Base-by-base conservation (phyloP, 352 stramenopile species). In the Phytophthora idaei region DNA sequence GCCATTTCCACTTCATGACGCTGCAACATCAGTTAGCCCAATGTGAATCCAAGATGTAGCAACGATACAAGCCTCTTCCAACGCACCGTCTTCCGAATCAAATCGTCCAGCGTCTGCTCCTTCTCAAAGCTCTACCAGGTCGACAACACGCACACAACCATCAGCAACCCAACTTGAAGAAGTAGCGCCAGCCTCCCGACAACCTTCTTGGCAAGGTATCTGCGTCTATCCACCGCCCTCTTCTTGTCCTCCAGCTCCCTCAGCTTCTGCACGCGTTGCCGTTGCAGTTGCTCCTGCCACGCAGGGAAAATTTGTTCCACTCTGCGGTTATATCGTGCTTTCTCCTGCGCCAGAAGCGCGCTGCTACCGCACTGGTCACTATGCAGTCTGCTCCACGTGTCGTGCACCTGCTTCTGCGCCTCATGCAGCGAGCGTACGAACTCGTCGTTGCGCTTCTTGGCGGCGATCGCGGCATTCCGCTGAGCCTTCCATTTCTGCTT, bases 101-200 rank as follows among this genome's bases (percentile, higher is more conserved):
- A 65, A 53, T 87, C 76, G 28, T 88, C 80, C 1, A 94, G 49
- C 9, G 71, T 87, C 41, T 90, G 84, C 47, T 94, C 85, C 29
- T 90, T 92, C 42, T 95, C 83, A 71, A 94, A 95, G 8, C 78
- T 90, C 87, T 95, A 27, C 10, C 39, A 64, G 12, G n/a, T n/a
- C 36, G 58, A 39, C 45, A 42, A 17, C 31, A 31, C 29, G 37
- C 36, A 39, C 28, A 45, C 25, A 1, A 27, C 25, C 29, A 9
- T 66, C 34, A 37, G 34, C 25, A 7, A 37, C 25, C 12, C 25
- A 56, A n/a, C 27, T 21, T 7, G 1, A 0, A 11, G 42, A 39
- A 39, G 39, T 6, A 54, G 27, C 48, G 32, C 12, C 28, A 62
- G 5, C 8, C 28, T 50, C 12, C 39, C 9, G 27, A 93, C 21